A percentile compares a stretch with the other conserved stretches of the same genome.
phyloP scores from a whole-genome alignment of 495 filamentous ascomycete genomes.

The Pseudotulostoma volvatum region DNA sequence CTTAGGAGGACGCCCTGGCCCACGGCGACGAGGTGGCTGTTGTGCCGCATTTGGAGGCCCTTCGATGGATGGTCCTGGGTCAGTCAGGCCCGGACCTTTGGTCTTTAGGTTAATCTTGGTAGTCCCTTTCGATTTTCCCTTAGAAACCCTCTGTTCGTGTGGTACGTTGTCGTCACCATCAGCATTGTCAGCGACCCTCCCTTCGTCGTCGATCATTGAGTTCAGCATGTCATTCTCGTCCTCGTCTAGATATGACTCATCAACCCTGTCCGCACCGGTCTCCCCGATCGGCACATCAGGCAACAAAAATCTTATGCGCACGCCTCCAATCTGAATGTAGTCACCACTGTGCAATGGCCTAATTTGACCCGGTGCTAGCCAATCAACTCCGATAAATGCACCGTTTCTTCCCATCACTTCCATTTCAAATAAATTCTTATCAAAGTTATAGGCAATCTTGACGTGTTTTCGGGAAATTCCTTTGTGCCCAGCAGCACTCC shows the following conservation, averaged over 20 bases:
- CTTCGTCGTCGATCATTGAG: conserved; percentile 17
- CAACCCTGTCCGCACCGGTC: conserved; percentile 52
- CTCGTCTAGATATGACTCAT: conserved; percentile 39
- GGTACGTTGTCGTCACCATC: conserved; percentile 20
- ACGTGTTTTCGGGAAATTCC: conserved; percentile 75
- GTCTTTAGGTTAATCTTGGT: conserved; percentile 25
- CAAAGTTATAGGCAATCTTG: conserved; percentile 65
- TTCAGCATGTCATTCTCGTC: conserved; percentile 17
- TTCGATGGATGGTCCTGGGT: conserved; percentile 20
- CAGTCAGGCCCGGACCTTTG: conserved; percentile 17
- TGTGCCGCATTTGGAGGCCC: conserved; percentile 17
- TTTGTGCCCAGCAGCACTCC: conserved; percentile 43
- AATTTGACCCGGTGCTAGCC: conserved; percentile 41
- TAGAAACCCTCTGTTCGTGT: conserved; percentile 19
- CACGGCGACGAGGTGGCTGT: conserved; percentile 50
- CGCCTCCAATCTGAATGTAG: conserved; percentile 62
- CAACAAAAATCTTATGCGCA: conserved; percentile 55
- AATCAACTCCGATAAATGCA: conserved; percentile 64
- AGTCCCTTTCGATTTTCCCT: conserved; percentile 18
- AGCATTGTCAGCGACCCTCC: conserved; percentile 12
- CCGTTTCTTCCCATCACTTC: conserved; percentile 73
- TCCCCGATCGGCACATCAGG: conserved; percentile 55
- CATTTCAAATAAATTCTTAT: conserved; percentile 58
- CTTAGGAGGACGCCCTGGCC: conserved; percentile 78
- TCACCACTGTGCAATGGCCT: conserved; percentile 56